phyloP scores from a whole-genome alignment of 2,329 filamentous ascomycete species.

The Aulographum hederae region DNA sequence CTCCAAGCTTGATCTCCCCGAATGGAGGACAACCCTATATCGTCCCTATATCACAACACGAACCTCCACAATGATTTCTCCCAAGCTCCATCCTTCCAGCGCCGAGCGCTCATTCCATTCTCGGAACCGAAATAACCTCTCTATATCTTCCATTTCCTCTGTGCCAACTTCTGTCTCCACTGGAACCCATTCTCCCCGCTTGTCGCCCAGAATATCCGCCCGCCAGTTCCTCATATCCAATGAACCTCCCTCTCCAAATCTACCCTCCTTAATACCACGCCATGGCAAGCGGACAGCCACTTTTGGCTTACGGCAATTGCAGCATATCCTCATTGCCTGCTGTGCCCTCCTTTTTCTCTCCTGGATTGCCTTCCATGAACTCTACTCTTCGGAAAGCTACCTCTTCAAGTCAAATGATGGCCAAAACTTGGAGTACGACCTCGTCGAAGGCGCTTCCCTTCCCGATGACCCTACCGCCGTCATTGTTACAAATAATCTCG shows the following conservation, averaged over 20 bases:
- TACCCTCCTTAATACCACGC: conserved; percentile 49
- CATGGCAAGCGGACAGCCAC: conserved; percentile 42
- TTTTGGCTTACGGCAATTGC: conserved; percentile 38
- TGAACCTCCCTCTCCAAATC: conserved; percentile 47
- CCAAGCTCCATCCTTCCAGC: neutral
- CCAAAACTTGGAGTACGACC: conserved; percentile 35
- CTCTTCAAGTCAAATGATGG: neutral
- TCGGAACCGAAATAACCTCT: neutral
- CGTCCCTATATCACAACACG: too few relatives aligned
- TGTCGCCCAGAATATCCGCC: conserved; percentile 33
- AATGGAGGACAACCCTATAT: too few relatives aligned
- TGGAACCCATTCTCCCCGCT: conserved; percentile 17
- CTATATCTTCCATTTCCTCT: neutral
- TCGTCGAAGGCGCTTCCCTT: conserved; percentile 46
- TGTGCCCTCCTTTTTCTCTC: conserved; percentile 30
- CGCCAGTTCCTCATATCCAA: conserved; percentile 46
- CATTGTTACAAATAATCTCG: conserved; percentile 45
- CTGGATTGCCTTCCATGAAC: conserved; percentile 26
- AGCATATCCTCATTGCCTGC: conserved; percentile 38
- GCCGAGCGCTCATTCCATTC: neutral
- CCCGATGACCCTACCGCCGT: conserved; percentile 58
- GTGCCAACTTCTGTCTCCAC: neutral
- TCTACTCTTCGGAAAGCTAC: conserved; percentile 7
- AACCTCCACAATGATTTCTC: neutral
- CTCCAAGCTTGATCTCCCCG: too few relatives aligned